These are phyloP conservation scores for Lunasporangiospora selenospora DNA, from an alignment of 192 early-diverging fungal genomes.

Conservation along the genomic window DNA sequence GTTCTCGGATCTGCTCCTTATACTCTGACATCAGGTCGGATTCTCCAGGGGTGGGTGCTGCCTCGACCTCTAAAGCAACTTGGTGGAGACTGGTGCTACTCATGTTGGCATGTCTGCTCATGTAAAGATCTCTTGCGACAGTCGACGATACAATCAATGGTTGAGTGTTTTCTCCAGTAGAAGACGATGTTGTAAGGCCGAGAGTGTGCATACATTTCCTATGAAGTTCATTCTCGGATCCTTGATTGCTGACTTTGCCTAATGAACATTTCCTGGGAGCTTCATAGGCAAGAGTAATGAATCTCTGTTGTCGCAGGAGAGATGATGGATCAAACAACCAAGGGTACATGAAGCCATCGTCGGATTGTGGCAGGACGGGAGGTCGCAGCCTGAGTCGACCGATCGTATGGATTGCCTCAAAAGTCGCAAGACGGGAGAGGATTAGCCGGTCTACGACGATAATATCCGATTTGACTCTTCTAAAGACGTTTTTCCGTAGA, in stretches of 20 bases:
- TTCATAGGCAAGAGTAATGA: conserved; percentile 37
- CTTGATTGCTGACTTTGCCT: not conserved
- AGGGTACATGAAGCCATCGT: conserved; percentile 42
- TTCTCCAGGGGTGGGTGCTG: conserved; percentile 1
- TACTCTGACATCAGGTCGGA: conserved; percentile 26
- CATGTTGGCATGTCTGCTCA: conserved; percentile 24
- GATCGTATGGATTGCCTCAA: conserved; percentile 58
- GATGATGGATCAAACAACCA: conserved; percentile 46
- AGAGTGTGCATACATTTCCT: conserved; percentile 29
- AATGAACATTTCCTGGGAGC: conserved; percentile 6
- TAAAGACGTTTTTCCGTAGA: conserved; percentile 21
- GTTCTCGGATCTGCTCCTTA: conserved; percentile 35
- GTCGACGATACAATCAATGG: not conserved
- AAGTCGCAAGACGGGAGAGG: conserved; percentile 60
- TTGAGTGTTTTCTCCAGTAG: not conserved
- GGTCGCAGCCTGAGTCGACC: conserved; percentile 38
- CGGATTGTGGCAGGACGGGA: conserved; percentile 3
- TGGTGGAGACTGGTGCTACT: conserved; percentile 35
- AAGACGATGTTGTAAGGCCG: conserved; percentile 4
- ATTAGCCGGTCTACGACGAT: conserved; percentile 47
- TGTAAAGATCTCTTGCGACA: conserved; percentile 5
- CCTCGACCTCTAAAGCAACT: conserved; percentile 21
- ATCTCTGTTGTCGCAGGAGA: conserved; percentile 32
- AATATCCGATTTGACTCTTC: conserved; percentile 21
- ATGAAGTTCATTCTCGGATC: not conserved